Base-by-base conservation (phyloP, 2,329 filamentous ascomycete genomes). In the Colletotrichum navitas region DNA sequence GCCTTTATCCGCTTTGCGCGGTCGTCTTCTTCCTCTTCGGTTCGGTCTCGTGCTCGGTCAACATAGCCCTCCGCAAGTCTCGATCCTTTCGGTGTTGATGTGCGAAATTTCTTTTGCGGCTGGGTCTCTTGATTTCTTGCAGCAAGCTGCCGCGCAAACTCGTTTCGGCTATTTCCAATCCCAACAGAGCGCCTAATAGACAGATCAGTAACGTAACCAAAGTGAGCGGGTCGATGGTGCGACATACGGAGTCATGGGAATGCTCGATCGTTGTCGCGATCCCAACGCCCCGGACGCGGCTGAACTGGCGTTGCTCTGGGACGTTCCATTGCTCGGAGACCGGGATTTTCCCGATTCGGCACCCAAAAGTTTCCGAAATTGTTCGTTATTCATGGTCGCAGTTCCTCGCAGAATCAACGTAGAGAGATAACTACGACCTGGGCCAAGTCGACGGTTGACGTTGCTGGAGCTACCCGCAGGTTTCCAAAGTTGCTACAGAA, bases 201-300 rank as follows among this genome's bases (percentile, higher is more conserved):
- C n/a, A 66, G 55, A 75, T 82, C 65, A 82, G 77, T 7, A 26
- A 24, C 16, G 39, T 4, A n/a, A 16, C 5, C 14, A 21, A 32
- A 14, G 7, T 16, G 39, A 63, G 51, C 12, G 43, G n/a, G 52
- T 18, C 55, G 1, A 24, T 49, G 55, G 36, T 41, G 39, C 14
- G 56, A 85, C 91, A 77, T 87, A 94, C 92, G 95, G 95, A 59
- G 95, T 98, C 95, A 98, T 98, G 68, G 94, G 94, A 73, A 97
- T 95, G 81, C 89, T 95, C 43, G 93, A 89, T 75, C 90, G 90
- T 82, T 93, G 90, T 77, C 92, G 89, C 69, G 94, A 96, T 29
- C 94, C 94, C 68, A 97, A 86, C 5, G 89, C 82, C 60, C 84
- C 63, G 45, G 70, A 83, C 39, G 67, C 75, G 52, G 73, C 74